Evolutionary conservation across 345 rosid genomes (phyloP), one percentile per base, ranked within the genome.

Genomic region (Brassica carinata): DNA sequence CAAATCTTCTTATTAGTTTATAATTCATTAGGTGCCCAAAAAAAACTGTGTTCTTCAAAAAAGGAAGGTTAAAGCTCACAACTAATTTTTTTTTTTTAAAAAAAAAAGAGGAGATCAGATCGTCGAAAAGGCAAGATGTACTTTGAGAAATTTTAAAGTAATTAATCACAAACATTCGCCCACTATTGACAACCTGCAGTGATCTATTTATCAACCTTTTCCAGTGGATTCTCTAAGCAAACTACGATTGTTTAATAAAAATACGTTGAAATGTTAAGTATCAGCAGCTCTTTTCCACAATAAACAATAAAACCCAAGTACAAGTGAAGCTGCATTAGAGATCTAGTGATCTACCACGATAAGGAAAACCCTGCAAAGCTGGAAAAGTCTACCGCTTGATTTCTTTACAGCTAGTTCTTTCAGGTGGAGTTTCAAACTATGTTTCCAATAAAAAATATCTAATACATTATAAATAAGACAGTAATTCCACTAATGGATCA

Each of bases 121-220:
- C 84, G 72, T 23, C 53, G 48, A 67, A 81, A 81, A 81, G 81
- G 74, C 23, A 66, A 45, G 71, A 45, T 81, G 84, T 77, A 81
- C 84, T 81, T 76, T 17, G 81, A 75, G 29, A 31, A n/a, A 71
- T 31, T 66, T 65, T 40, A 58, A n/a, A 58, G 15, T 29, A 43
- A 67, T 72, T 65, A 71, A 76, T 59, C 19, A 71, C 18, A 72
- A 76, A 76, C 80, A 76, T 77, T 76, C 71, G 77, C 65, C 77
- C 81, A 81, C 67, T 51, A 71, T 75, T 5, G 77, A 65, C 19
- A 75, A 81, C 77, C 73, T 76, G 84, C 13, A 76, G 53, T 66
- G 57, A 81, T 76, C 73, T 58, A 76, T 76, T 71, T 33, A 66
- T 72, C 55, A 81, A 65, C 69, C 74, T 76, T 71, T 81, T 57